Percentiles rank a stretch among this genome's conserved stretches.
These are phyloP conservation scores for Candida sonorensis DNA, from an alignment of 805 yeast genomes.

Conservation along the genomic window DNA sequence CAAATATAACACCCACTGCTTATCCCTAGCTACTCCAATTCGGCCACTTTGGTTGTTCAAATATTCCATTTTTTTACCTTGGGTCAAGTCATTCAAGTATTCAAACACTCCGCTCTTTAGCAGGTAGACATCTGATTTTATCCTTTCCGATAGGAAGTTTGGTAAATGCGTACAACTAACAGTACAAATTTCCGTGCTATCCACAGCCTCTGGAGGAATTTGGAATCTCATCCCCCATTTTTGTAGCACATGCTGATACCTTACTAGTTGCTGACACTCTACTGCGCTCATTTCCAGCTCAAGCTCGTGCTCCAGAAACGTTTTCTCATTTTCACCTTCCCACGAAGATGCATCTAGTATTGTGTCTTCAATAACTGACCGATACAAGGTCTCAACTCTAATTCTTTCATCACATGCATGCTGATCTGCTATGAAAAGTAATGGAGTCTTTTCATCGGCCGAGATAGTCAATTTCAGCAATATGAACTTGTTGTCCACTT, in stretches of 20 bases:
- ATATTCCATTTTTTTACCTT: slow-evolving; percentile 20
- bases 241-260: slow-evolving; percentile 23
- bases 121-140: slow-evolving; percentile 17
- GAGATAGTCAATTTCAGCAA: slow-evolving; percentile 27
- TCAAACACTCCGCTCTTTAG: slow-evolving; percentile 35
- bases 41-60: neutral
- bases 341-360: neutral
- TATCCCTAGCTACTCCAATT: neutral
- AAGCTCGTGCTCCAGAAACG: slow-evolving; percentile 7
- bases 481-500: slow-evolving; percentile 60
- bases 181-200: no score
- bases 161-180: slow-evolving; percentile 40
- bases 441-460: neutral
- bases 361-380: slow-evolving; percentile 28
- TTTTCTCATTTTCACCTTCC: neutral
- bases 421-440: slow-evolving; percentile 55
- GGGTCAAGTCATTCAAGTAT: slow-evolving; percentile 37
- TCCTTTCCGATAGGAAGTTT: slow-evolving; percentile 24
- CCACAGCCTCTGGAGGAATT: no score
- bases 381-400: slow-evolving; percentile 45
- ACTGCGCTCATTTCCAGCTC: slow-evolving; percentile 18
- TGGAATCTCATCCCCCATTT: slow-evolving; percentile 41
- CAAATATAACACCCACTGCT: slow-evolving; percentile 32
- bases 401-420: slow-evolving; percentile 84
- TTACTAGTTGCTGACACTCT: slow-evolving; percentile 28